Conservation (phyloP, 2,329 filamentous ascomycete genomes). For the Ilyonectria robusta region DNA sequence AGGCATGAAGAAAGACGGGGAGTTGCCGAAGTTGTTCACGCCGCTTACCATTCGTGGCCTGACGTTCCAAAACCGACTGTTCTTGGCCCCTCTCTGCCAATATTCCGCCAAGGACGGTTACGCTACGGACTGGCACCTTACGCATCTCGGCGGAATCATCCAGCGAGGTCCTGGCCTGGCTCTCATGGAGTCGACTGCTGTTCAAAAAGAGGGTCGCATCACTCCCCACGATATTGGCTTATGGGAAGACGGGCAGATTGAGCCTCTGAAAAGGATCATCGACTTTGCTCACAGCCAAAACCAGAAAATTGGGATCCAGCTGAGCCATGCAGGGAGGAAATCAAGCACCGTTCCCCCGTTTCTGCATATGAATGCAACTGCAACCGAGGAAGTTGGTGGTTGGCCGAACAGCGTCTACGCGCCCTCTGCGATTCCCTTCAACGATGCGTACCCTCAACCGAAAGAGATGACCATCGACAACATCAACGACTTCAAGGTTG, state of each 20-base stretch:
- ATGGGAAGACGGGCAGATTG: slow-evolving; percentile 17
- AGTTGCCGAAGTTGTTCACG: slow-evolving; percentile 59
- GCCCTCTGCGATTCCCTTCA: slow-evolving; percentile 63
- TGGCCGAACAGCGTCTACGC: slow-evolving; percentile 19
- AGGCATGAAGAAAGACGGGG: slow-evolving; percentile 49
- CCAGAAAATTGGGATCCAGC: slow-evolving; percentile 15
- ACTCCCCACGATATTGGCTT: slow-evolving; percentile 13
- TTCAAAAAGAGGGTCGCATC: slow-evolving; percentile 17
- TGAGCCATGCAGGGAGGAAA: slow-evolving; percentile 18
- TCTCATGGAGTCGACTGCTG: slow-evolving; percentile 17
- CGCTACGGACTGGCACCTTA: slow-evolving; percentile 20
- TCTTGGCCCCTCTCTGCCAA: slow-evolving; percentile 62
- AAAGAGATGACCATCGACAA: slow-evolving; percentile 75
- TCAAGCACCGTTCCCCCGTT: slow-evolving; percentile 13
- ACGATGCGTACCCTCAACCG: slow-evolving; percentile 70
- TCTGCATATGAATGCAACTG: slow-evolving; percentile 18
- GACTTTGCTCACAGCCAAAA: slow-evolving; percentile 21
- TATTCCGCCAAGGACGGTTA: slow-evolving; percentile 52
- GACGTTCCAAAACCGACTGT: slow-evolving; percentile 61
- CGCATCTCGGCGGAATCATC: slow-evolving; percentile 16
- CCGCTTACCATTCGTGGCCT: slow-evolving; percentile 62
- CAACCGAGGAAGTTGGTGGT: slow-evolving; percentile 14
- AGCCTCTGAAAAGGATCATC: background rate
- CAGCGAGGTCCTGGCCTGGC: slow-evolving; percentile 13
- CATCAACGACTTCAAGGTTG: slow-evolving; percentile 73